Conservation (phyloP, 106 monocot genomes). For the Triglochin maritima region DNA sequence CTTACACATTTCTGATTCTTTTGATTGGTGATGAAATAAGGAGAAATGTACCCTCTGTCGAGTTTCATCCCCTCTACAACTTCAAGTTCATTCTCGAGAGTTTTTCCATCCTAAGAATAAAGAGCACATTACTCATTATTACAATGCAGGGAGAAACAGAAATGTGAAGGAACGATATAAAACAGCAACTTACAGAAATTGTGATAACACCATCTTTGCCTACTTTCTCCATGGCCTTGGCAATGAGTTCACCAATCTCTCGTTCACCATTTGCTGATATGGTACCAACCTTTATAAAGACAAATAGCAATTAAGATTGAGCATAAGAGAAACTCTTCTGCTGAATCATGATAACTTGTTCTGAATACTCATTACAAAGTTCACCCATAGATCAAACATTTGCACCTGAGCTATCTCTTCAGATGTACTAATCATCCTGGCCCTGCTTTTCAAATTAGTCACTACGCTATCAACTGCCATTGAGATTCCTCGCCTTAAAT, state of each 20-base stretch:
- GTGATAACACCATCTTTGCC: slow-evolving; percentile 31
- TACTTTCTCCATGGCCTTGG: slow-evolving; percentile 29
- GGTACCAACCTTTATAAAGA: slow-evolving; percentile 18
- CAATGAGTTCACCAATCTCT: slow-evolving; percentile 30
- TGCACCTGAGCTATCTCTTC: slow-evolving; percentile 83
- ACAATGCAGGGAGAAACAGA: neutral
- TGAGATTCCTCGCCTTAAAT: slow-evolving; percentile 68
- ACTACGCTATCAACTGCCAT: slow-evolving; percentile 91
- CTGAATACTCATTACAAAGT: neutral
- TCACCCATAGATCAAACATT: neutral
- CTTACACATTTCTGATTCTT: slow-evolving; percentile 98
- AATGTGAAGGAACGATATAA: neutral
- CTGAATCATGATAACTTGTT: neutral
- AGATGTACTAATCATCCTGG: slow-evolving; percentile 81
- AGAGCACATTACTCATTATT: neutral
- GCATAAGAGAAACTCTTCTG: neutral
- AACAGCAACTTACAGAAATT: slow-evolving; percentile 9
- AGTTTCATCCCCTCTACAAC: slow-evolving; percentile 99
- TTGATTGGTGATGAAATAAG: slow-evolving; percentile 89
- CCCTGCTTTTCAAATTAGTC: slow-evolving; percentile 62
- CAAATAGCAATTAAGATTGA: neutral
- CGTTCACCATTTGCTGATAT: slow-evolving; percentile 30
- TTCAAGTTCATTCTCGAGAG: slow-evolving; percentile 88
- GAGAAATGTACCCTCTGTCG: slow-evolving; percentile 94
- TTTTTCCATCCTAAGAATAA: slow-evolving; percentile 70